These are phyloP conservation scores for Metarhizium humberi DNA, from an alignment of 2,329 filamentous ascomycete genomes.

Conservation along the genomic window DNA sequence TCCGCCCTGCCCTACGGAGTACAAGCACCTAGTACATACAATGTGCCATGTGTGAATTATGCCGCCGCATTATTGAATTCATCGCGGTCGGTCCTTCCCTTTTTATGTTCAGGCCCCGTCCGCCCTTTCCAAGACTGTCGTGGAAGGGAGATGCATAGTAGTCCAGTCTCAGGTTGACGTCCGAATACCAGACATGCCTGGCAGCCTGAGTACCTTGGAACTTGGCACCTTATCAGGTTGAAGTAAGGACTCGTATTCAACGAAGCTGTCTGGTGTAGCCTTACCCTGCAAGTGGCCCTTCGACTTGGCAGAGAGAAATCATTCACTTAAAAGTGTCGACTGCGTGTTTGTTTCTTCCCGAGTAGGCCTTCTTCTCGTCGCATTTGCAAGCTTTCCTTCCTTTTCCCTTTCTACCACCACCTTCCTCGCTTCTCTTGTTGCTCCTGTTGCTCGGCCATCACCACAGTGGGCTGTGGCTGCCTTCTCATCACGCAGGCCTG, in stretches of 20 bases:
- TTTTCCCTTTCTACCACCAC: neutral
- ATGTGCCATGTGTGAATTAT: too few species aligned
- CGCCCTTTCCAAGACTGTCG: neutral
- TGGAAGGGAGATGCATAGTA: too few species aligned
- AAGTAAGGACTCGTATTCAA: too few species aligned
- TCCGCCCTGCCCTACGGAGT: too few species aligned
- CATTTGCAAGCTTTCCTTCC: neutral
- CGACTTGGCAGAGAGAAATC: neutral
- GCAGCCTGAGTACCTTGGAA: neutral
- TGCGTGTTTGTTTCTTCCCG: neutral
- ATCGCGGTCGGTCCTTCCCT: neutral
- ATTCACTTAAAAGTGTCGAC: neutral
- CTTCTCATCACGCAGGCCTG: neutral
- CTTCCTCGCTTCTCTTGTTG: neutral
- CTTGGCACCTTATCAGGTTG: too few species aligned
- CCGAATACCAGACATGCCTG: too few species aligned
- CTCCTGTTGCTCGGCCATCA: neutral
- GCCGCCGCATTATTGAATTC: too few species aligned
- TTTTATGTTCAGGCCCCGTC: neutral
- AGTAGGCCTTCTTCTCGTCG: neutral
- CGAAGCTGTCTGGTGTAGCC: neutral
- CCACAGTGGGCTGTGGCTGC: neutral
- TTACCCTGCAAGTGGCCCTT: conserved; percentile 1
- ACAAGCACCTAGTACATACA: neutral
- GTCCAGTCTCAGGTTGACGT: too few species aligned